Conservation (phyloP, 2,329 filamentous ascomycete genomes). For the Curvularia verruculosa region DNA sequence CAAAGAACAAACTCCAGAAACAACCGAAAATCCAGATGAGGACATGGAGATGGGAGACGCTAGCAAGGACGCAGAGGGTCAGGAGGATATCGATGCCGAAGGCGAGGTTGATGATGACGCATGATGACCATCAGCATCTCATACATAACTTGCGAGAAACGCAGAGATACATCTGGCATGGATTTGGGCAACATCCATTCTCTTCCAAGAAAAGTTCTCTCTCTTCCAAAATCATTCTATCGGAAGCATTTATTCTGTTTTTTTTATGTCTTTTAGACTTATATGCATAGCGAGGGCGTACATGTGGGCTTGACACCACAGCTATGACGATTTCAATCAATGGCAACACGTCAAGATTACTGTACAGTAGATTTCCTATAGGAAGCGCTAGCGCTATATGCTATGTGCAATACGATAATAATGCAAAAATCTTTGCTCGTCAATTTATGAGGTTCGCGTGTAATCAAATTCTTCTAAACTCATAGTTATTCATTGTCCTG, state of each 20-base stretch:
- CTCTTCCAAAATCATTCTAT: not conserved
- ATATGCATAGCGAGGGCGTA: conserved; percentile 24
- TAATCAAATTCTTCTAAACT: not conserved
- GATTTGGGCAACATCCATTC: not conserved
- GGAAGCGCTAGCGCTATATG: not conserved
- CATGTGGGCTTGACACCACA: conserved; percentile 2
- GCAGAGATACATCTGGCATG: not conserved
- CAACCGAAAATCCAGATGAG: not conserved
- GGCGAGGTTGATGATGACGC: conserved; percentile 30
- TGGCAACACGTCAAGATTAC: not conserved
- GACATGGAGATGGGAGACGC: conserved; percentile 24
- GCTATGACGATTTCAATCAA: not conserved
- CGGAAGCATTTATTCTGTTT: not conserved
- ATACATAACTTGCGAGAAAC: not conserved
- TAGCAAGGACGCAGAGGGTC: conserved; percentile 15
- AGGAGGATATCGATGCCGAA: conserved; percentile 29
- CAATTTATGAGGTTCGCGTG: not conserved
- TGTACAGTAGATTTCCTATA: conserved; percentile 1
- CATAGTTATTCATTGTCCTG: not conserved
- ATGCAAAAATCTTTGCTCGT: not conserved
- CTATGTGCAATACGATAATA: not conserved
- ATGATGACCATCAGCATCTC: conserved; percentile 7
- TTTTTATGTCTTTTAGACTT: not conserved
- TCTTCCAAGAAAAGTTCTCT: not conserved
- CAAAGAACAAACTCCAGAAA: conserved; percentile 2